Evolutionary conservation across 768 basidiomycete species (phyloP).

Genomic region (Lactarius trivialis): DNA sequence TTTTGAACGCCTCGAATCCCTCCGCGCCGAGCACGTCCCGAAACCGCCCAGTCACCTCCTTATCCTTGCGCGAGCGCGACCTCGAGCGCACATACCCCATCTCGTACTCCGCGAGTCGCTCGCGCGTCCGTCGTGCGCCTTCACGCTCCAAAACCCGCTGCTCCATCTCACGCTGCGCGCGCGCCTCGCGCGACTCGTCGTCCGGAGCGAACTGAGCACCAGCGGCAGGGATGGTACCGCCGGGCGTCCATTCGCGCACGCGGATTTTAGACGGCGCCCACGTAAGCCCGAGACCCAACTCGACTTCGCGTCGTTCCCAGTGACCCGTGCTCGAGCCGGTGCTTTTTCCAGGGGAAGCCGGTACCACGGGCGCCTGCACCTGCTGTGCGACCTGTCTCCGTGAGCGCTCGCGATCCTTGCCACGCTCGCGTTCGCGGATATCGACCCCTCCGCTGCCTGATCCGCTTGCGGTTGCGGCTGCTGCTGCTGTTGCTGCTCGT

Average conservation of each 20-base stretch:
- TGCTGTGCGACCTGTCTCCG: slow-evolving; percentile 6
- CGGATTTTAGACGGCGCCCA: slow-evolving; percentile 24
- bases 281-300: slow-evolving; percentile 21
- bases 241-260: slow-evolving; percentile 22
- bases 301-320: slow-evolving; percentile 23
- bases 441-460: slow-evolving; percentile 4
- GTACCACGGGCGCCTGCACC: neutral
- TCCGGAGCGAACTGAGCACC: neutral
- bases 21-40: slow-evolving; percentile 19
- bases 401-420: slow-evolving; percentile 14
- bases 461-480: too few species aligned
- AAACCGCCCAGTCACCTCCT: slow-evolving; percentile 21
- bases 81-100: slow-evolving; percentile 23
- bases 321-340: slow-evolving; percentile 1
- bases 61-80: slow-evolving; percentile 12
- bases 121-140: too few species aligned
- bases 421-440: slow-evolving; percentile 17
- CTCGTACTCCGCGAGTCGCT: slow-evolving; percentile 27
- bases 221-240: neutral
- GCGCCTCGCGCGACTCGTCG: slow-evolving; percentile 13
- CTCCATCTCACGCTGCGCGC: slow-evolving; percentile 25
- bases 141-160: too few species aligned
- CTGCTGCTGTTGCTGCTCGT: too few species aligned
- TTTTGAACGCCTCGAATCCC: slow-evolving; percentile 38
- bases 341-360: neutral